phyloP scores from a whole-genome alignment of 768 basidiomycete species.

The Mycena olivaceomarginata region DNA sequence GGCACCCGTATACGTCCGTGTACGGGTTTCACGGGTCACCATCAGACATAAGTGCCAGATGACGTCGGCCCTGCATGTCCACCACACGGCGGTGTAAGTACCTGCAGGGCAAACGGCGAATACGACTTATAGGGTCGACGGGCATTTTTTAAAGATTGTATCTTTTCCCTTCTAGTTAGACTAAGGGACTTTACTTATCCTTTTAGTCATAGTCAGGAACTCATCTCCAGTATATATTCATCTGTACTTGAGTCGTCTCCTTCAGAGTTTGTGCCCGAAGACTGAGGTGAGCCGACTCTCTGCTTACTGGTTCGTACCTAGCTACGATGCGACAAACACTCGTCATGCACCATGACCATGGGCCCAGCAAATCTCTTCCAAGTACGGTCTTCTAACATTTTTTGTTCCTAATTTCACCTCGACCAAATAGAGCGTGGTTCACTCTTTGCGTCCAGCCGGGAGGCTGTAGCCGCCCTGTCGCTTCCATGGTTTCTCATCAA shows the following conservation, averaged over 20 bases:
- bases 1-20: no score
- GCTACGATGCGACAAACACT: neutral
- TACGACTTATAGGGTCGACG: neutral
- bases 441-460: conserved; percentile 9
- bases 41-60: conserved; percentile 4
- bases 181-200: neutral
- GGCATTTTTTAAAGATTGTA: neutral
- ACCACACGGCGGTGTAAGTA: no score
- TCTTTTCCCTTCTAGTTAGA: neutral
- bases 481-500: neutral
- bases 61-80: neutral
- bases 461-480: neutral
- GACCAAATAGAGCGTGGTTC: conserved; percentile 6
- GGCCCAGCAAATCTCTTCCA: neutral
- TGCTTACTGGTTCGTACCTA: neutral
- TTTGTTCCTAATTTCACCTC: neutral
- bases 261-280: neutral
- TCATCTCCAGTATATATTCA: neutral
- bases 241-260: neutral
- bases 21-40: neutral
- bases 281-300: neutral
- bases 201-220: neutral
- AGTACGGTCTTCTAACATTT: neutral
- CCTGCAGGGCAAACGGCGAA: no score
- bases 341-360: conserved; percentile 2